These are phyloP conservation scores for Aspergillus indologenus DNA, from an alignment of 495 filamentous ascomycete species.

Conservation along the genomic window DNA sequence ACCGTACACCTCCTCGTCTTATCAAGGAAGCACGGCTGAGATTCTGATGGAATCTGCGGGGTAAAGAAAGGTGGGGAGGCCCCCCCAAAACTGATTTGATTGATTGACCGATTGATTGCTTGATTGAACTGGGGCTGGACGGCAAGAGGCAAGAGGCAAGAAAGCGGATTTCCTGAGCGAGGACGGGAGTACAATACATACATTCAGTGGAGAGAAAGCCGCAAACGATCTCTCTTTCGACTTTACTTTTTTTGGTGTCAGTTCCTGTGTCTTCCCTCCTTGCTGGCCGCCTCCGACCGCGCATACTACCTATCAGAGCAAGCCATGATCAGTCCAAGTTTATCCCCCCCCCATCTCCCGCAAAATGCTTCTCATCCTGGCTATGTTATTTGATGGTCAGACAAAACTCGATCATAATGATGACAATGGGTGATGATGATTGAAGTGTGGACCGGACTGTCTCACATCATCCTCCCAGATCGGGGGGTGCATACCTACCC, in stretches of 20 bases:
- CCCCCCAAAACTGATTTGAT: conserved; percentile 1
- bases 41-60: conserved; percentile 1
- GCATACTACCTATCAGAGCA: conserved; percentile 8
- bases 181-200: not conserved
- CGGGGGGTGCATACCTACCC: not conserved
- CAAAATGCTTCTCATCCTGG: not conserved
- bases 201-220: too few relatives aligned
- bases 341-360: too few relatives aligned
- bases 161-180: too few relatives aligned
- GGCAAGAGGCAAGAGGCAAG: not conserved
- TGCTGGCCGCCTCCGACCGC: conserved; percentile 2
- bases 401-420: conserved; percentile 4
- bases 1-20: not conserved
- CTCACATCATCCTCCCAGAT: not conserved
- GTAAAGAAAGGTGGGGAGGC: conserved; percentile 5
- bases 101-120: not conserved
- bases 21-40: not conserved
- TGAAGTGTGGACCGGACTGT: not conserved
- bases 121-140: not conserved
- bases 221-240: not conserved
- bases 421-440: not conserved
- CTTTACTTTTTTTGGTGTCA: not conserved
- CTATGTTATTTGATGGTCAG: not conserved
- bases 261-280: not conserved
- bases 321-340: not conserved